Evolutionary conservation across 805 yeast species (phyloP).

Genomic region (Kodamaea jinghongensis): DNA sequence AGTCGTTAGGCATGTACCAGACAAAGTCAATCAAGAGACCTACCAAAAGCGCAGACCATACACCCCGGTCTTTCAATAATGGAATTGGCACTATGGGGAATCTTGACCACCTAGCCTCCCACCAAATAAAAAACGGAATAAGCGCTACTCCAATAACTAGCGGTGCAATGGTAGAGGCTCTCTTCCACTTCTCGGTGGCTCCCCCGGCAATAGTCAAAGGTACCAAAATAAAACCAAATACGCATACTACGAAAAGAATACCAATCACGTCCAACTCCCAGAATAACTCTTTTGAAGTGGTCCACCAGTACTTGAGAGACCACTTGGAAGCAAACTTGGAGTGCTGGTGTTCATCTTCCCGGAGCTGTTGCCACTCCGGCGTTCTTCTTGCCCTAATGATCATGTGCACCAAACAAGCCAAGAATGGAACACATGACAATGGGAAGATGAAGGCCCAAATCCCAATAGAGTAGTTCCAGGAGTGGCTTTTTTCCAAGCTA

Average conservation of each 20-base stretch:
- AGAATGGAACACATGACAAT: constrained; percentile 57
- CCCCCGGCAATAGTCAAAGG: constrained; percentile 82
- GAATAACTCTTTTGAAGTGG: constrained; percentile 32
- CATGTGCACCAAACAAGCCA: constrained; percentile 56
- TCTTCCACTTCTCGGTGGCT: constrained; percentile 49
- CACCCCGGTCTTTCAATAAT: constrained; percentile 64
- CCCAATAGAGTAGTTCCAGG: constrained; percentile 64
- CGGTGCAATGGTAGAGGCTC: constrained; percentile 64
- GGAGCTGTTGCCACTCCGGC: constrained; percentile 41
- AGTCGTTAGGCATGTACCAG: constrained; percentile 70
- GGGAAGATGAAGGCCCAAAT: constrained; percentile 82
- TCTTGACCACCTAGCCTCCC: constrained; percentile 56
- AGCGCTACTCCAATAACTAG: constrained; percentile 63
- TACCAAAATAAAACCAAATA: constrained; percentile 62
- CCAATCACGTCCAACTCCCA: constrained; percentile 71
- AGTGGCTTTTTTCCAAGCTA: constrained; percentile 47
- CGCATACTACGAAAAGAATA: constrained; percentile 49
- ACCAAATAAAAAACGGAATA: constrained; percentile 55
- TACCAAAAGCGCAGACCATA: constrained; percentile 66
- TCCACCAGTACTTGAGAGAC: constrained; percentile 10
- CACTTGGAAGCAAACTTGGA: constrained; percentile 20
- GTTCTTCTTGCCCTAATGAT: constrained; percentile 49
- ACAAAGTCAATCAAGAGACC: constrained; percentile 58
- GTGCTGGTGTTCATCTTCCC: constrained; percentile 4
- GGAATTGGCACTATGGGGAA: constrained; percentile 60